Percentiles rank a stretch among this genome's conserved stretches.
Evolutionary conservation across 495 filamentous ascomycete genomes (phyloP).

Genomic region (Pseudevernia furfuracea): DNA sequence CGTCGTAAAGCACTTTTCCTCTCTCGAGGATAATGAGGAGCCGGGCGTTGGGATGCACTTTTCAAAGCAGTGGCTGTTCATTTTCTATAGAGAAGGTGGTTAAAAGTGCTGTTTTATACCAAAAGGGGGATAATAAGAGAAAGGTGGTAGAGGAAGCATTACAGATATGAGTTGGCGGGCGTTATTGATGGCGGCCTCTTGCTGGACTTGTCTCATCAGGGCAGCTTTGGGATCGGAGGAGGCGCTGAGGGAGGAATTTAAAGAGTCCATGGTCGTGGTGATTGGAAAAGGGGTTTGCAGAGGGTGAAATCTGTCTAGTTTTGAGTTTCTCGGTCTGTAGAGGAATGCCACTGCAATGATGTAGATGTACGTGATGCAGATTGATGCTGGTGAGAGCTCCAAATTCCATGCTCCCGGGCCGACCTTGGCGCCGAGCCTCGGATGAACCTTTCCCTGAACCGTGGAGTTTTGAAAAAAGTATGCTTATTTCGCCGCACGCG

Average conservation of each 20-base stretch:
- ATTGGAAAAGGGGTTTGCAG: slow-evolving; percentile 3
- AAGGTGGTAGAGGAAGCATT: slow-evolving; percentile 26
- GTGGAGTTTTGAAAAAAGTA: slow-evolving; percentile 4
- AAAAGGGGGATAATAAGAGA: background rate
- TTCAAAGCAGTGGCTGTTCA: slow-evolving; percentile 95
- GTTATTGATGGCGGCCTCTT: slow-evolving; percentile 68
- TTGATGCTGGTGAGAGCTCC: too few species aligned
- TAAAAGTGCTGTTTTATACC: background rate
- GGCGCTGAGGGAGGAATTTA: slow-evolving; percentile 26
- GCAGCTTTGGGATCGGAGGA: slow-evolving; percentile 53
- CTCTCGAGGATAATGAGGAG: slow-evolving; percentile 58
- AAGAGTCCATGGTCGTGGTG: slow-evolving; percentile 26
- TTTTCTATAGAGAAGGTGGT: slow-evolving; percentile 52
- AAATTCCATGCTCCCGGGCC: slow-evolving; percentile 3
- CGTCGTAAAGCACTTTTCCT: slow-evolving; percentile 69
- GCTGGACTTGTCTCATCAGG: slow-evolving; percentile 65
- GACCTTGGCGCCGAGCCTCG: slow-evolving; percentile 5
- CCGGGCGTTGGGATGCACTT: slow-evolving; percentile 84
- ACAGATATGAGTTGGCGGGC: slow-evolving; percentile 69
- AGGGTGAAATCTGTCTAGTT: background rate
- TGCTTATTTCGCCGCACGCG: slow-evolving; percentile 12
- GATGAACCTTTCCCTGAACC: slow-evolving; percentile 7
- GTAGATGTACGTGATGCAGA: too few species aligned
- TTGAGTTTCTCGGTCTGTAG: background rate
- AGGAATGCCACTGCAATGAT: too few species aligned